These are phyloP conservation scores for Monosporozyma yasuniensis DNA, from an alignment of 805 yeast genomes.

Conservation along the genomic window DNA sequence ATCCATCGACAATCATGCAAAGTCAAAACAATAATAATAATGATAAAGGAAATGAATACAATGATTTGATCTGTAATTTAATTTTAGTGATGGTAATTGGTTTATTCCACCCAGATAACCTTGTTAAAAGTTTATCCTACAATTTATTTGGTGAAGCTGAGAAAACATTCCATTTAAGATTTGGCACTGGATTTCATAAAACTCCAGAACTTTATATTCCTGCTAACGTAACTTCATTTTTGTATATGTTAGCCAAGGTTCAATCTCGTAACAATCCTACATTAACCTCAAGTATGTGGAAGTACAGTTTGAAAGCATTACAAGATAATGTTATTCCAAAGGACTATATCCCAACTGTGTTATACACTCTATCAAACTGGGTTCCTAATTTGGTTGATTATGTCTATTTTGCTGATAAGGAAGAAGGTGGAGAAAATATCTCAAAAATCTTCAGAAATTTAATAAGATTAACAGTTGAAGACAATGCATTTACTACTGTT, in stretches of 20 bases:
- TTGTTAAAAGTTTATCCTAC: conserved; percentile 56
- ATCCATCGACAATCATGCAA: conserved; percentile 2
- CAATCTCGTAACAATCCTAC: conserved; percentile 50
- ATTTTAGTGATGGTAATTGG: conserved; percentile 62
- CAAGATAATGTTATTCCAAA: conserved; percentile 16
- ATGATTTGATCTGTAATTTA: conserved; percentile 48
- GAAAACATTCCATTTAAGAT: conserved; percentile 48
- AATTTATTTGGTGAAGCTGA: conserved; percentile 53
- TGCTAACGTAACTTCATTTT: conserved; percentile 52
- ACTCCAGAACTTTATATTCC: conserved; percentile 62
- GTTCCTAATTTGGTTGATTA: conserved; percentile 51
- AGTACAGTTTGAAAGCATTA: conserved; percentile 21
- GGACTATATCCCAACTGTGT: conserved; percentile 17
- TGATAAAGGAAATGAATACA: conserved; percentile 15
- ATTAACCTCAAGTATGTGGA: conserved; percentile 47
- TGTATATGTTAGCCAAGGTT: conserved; percentile 46
- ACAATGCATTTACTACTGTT: conserved; percentile 40
- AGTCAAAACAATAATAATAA: background rate
- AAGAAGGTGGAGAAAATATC: conserved; percentile 51
- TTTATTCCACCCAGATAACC: conserved; percentile 48
- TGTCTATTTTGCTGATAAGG: conserved; percentile 46
- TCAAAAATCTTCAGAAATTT: conserved; percentile 54
- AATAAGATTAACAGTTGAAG: conserved; percentile 47
- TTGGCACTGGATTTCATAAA: conserved; percentile 47
- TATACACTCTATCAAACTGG: conserved; percentile 54